Conservation (phyloP, 2,329 filamentous ascomycete genomes). For the Penicillium crustosum region DNA sequence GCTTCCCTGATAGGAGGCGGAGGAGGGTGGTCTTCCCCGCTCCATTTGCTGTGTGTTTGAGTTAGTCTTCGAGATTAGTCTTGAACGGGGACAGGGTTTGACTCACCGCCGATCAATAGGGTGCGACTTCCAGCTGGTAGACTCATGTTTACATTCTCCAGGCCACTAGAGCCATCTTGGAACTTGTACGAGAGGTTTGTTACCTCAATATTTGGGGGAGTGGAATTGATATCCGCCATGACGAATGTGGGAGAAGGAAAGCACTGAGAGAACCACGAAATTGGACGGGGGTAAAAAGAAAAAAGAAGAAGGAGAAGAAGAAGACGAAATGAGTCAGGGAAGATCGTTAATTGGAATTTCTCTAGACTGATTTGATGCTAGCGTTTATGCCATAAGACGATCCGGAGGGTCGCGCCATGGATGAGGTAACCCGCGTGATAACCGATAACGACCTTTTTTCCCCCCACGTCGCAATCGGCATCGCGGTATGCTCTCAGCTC, state of each 20-base stretch:
- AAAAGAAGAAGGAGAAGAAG: not conserved
- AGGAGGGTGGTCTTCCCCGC: conserved; percentile 97
- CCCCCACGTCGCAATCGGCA: conserved; percentile 13
- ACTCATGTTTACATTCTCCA: conserved; percentile 69
- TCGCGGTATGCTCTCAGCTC: conserved; percentile 30
- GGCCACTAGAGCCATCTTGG: conserved; percentile 76
- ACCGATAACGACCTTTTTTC: conserved; percentile 10
- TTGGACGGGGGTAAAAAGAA: not conserved
- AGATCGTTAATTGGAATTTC: not conserved
- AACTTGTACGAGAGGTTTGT: conserved; percentile 82
- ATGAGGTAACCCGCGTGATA: conserved; percentile 22
- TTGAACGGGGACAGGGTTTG: not conserved
- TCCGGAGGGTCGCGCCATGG: not conserved
- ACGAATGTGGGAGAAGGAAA: not conserved
- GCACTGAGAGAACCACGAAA: not conserved
- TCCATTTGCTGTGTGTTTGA: conserved; percentile 67
- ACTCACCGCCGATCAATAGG: conserved; percentile 76
- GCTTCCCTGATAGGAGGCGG: conserved; percentile 90
- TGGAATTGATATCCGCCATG: conserved; percentile 23
- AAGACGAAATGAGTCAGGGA: not conserved
- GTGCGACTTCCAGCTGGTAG: conserved; percentile 83
- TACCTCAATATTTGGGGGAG: conserved; percentile 66
- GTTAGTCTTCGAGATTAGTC: conserved; percentile 13
- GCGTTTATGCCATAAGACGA: not conserved
- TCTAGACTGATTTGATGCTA: conserved; percentile 1